These are phyloP conservation scores for maize (Zea mays) DNA, from an alignment of 176 grass and related monocot species.

Conservation along the genomic window Zm-B73-REFERENCE-NAM-5.0 NC_050104.1:133158501-133159000, in stretches of 20 bases:
- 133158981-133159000: background rate
- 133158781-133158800: background rate
- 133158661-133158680: background rate
- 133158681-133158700: constrained; percentile 2
- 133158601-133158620: constrained; percentile 7
- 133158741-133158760: background rate
- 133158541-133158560: background rate
- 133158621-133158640: background rate
- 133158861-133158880: background rate
- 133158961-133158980: constrained; percentile 4
- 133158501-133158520: background rate
- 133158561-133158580: background rate
- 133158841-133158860: background rate
- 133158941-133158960: background rate
- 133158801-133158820: constrained; percentile 5
- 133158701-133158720: background rate
- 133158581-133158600: background rate
- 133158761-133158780: background rate
- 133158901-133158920: background rate
- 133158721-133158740: background rate
- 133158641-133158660: background rate
- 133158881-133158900: background rate
- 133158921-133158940: background rate
- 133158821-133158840: background rate
- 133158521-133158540: background rate